Base-by-base conservation (phyloP, 495 filamentous ascomycete genomes). In the Xylaria curta region DNA sequence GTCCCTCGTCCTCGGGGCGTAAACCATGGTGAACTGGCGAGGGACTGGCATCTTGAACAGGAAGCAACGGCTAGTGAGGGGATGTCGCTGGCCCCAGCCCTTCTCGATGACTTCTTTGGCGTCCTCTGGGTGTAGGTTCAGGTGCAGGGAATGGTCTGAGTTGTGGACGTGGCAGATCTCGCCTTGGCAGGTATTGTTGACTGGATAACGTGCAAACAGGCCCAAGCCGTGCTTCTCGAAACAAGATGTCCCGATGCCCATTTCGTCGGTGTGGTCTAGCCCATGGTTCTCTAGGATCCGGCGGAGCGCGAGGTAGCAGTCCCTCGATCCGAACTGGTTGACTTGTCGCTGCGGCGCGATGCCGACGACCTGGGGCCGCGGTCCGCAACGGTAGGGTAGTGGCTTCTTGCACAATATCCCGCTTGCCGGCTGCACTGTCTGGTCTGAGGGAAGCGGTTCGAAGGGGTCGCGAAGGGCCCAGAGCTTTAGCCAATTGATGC, bases 81-180 rank as follows among this genome's bases (percentile, higher is more conserved):
- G 92, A 80, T 97, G 94, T n/a, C 94, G 85, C 80, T 97, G 88
- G n/a, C 92, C 94, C 94, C 93, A 97, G 24, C 94, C 92, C 54
- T 88, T 89, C 70, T 94, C 90, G 44, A 97, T 82, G 24, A 97
- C 85, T 73, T 90, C 86, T 77, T 85, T 89, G 56, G 91, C 92
- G 80, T 98, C 94, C 36, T 91, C 88, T 1, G 93, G 93, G 68
- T 94, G 89, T 28, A 97, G 82, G 17, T 88, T 89, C 74, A 95
- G 76, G 80, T 98, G 94, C 83, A 94, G 82, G 8, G 89, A 91
- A 67, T 89, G 85, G 70, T 98, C 94, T 58, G 85, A 86, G 9
- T 86, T 84, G 78, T 98, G 94, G 12, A 93, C 85, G 80, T 98
- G 95, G 73, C 88, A 89, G 61, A 97, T 87, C 79, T 98, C 95